Evolutionary conservation across 495 filamentous ascomycete genomes (phyloP).

Genomic region (Aspergillus carlsbadensis): DNA sequence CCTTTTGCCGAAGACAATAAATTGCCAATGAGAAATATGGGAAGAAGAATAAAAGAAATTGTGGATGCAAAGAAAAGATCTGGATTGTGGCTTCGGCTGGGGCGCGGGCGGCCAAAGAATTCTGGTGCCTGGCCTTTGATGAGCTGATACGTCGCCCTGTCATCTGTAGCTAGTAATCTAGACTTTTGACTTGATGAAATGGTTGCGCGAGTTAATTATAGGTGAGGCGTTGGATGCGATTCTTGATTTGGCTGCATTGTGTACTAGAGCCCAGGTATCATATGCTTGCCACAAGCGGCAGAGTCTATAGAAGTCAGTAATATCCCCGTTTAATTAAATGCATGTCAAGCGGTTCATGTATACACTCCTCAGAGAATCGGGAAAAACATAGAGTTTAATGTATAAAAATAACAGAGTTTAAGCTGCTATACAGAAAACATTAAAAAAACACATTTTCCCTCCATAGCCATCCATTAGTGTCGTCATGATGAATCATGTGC

Average conservation of each 20-base stretch:
- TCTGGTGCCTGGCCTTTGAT: slow-evolving; percentile 14
- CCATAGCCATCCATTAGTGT: neutral
- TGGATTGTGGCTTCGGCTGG: slow-evolving; percentile 1
- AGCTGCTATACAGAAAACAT: neutral
- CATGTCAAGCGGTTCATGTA: neutral
- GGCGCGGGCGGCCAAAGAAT: slow-evolving; percentile 2
- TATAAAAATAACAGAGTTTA: too few species aligned
- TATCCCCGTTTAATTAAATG: too few species aligned
- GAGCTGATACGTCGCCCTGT: neutral
- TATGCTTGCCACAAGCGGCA: neutral
- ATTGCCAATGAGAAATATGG: neutral
- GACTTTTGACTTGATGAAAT: neutral
- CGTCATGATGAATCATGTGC: slow-evolving; percentile 11
- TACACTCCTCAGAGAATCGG: neutral
- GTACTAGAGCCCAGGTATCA: neutral
- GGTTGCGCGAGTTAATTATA: slow-evolving; percentile 8
- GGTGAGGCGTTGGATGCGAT: neutral
- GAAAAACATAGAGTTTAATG: too few species aligned
- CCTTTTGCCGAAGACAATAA: neutral
- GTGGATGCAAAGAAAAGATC: neutral
- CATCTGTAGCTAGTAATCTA: neutral
- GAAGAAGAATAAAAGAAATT: too few species aligned
- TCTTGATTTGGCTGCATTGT: neutral
- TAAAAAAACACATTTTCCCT: neutral
- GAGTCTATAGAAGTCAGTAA: too few species aligned